phyloP scores from a whole-genome alignment of 2,329 filamentous ascomycete species.

The Talaromyces islandicus region DNA sequence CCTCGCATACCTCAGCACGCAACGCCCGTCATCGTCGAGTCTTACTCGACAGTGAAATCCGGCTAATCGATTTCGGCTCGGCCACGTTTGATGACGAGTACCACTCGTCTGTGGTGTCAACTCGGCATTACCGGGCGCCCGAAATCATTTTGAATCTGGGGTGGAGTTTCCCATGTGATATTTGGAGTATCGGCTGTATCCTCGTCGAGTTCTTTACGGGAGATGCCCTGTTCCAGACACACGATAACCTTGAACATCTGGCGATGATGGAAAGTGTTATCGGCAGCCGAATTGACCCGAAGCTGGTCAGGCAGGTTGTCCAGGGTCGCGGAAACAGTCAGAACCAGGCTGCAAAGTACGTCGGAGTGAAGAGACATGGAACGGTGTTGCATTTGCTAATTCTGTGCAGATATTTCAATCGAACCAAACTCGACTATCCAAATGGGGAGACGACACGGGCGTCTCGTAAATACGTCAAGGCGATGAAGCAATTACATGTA shows the following conservation, averaged over 20 bases:
- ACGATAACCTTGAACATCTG: slow-evolving; percentile 62
- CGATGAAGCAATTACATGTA: slow-evolving; percentile 60
- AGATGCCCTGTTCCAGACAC: slow-evolving; percentile 62
- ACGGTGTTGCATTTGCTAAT: slow-evolving; percentile 23
- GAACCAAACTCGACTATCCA: slow-evolving; percentile 57
- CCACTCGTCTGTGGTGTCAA: slow-evolving; percentile 62
- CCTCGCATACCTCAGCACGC: slow-evolving; percentile 52
- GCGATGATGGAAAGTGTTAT: slow-evolving; percentile 65
- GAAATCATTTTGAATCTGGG: slow-evolving; percentile 64
- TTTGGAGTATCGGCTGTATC: slow-evolving; percentile 66
- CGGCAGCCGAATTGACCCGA: slow-evolving; percentile 49
- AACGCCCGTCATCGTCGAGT: slow-evolving; percentile 58
- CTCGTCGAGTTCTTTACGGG: slow-evolving; percentile 64
- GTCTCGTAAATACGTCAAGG: slow-evolving; percentile 60
- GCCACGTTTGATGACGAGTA: slow-evolving; percentile 65
- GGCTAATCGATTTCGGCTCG: slow-evolving; percentile 62
- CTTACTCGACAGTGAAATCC: slow-evolving; percentile 59
- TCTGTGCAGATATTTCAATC: slow-evolving; percentile 46
- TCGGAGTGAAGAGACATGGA: slow-evolving; percentile 5
- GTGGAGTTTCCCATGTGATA: slow-evolving; percentile 63
- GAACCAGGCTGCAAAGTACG: slow-evolving; percentile 54
- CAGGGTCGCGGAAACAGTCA: slow-evolving; percentile 42
- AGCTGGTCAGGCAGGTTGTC: slow-evolving; percentile 49
- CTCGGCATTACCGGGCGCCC: slow-evolving; percentile 60
- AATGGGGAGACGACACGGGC: slow-evolving; percentile 58